These are phyloP conservation scores for Phytopythium aichiense DNA, from an alignment of 352 stramenopile genomes.

Conservation along the genomic window DNA sequence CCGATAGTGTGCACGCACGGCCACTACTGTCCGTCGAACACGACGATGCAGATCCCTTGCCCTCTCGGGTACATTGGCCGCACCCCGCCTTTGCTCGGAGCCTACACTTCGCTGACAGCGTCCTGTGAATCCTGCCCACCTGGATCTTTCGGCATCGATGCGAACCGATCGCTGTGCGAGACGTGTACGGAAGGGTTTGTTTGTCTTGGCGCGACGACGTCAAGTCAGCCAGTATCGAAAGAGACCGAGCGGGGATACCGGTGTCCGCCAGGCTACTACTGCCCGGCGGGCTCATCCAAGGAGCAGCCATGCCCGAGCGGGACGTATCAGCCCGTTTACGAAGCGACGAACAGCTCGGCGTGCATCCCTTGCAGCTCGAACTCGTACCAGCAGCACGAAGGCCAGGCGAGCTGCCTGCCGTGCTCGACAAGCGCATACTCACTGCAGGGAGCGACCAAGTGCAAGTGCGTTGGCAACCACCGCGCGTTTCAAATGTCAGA, in stretches of 20 bases:
- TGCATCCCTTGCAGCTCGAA: constrained; percentile 69
- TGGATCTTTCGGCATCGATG: constrained; percentile 78
- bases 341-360: constrained; percentile 37
- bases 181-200: constrained; percentile 80
- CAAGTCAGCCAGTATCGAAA: constrained; percentile 43
- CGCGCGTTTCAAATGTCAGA: constrained; percentile 89
- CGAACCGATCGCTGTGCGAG: constrained; percentile 67
- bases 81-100: constrained; percentile 39
- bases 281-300: constrained; percentile 44
- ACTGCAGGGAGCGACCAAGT: constrained; percentile 47
- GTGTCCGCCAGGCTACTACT: constrained; percentile 80
- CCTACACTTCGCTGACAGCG: constrained; percentile 40
- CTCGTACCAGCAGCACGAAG: constrained; percentile 72
- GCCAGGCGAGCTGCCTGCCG: constrained; percentile 69
- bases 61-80: constrained; percentile 70
- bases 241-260: constrained; percentile 77
- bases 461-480: constrained; percentile 83
- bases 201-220: constrained; percentile 70
- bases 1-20: constrained; percentile 44
- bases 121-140: constrained; percentile 73
- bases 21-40: constrained; percentile 69
- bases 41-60: constrained; percentile 57
- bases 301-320: constrained; percentile 73
- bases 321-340: constrained; percentile 58
- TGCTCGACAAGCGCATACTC: constrained; percentile 86